Percentiles rank a stretch among this genome's conserved stretches.
These are phyloP conservation scores for Peniophora sp. DNA, from an alignment of 1,284 basidiomycete species.

Conservation along the genomic window DNA sequence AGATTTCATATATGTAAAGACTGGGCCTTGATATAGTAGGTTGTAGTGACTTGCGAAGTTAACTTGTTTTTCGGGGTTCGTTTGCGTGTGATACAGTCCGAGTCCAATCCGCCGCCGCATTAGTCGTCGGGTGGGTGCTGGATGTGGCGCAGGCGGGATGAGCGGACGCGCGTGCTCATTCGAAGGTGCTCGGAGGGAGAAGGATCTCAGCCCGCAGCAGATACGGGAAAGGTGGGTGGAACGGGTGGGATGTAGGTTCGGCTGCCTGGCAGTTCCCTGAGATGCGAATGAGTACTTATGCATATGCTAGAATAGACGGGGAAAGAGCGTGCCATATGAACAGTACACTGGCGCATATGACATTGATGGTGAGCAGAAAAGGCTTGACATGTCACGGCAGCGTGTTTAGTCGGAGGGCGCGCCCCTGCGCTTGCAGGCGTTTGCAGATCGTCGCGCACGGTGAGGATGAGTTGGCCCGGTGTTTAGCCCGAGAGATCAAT, in stretches of 20 bases:
- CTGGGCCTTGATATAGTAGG: too few relatives aligned
- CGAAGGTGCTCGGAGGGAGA: slow-evolving; percentile 65
- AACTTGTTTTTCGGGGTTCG: too few relatives aligned
- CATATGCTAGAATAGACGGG: slow-evolving; percentile 4
- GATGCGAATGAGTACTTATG: too few relatives aligned
- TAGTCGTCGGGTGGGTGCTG: slow-evolving; percentile 96
- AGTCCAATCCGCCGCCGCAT: slow-evolving; percentile 87
- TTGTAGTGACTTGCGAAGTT: too few relatives aligned
- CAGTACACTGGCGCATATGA: slow-evolving; percentile 27
- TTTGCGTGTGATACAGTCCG: too few relatives aligned
- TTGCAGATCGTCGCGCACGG: slow-evolving; percentile 58
- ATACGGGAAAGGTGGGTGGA: slow-evolving; percentile 65
- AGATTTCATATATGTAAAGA: too few relatives aligned
- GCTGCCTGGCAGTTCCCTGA: slow-evolving; percentile 52
- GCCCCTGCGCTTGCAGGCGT: slow-evolving; percentile 34
- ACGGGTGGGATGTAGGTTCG: slow-evolving; percentile 64
- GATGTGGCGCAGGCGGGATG: slow-evolving; percentile 87
- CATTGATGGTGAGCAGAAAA: slow-evolving; percentile 74
- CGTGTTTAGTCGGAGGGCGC: slow-evolving; percentile 78
- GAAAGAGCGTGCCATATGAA: slow-evolving; percentile 32
- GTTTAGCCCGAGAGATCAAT: slow-evolving; percentile 73
- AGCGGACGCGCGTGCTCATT: slow-evolving; percentile 71
- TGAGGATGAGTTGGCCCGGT: slow-evolving; percentile 63
- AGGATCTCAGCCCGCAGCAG: slow-evolving; percentile 65
- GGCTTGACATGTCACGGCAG: slow-evolving; percentile 92